Base-by-base conservation (phyloP, 192 early-diverging fungal genomes). In the Coemansia sp. region DNA sequence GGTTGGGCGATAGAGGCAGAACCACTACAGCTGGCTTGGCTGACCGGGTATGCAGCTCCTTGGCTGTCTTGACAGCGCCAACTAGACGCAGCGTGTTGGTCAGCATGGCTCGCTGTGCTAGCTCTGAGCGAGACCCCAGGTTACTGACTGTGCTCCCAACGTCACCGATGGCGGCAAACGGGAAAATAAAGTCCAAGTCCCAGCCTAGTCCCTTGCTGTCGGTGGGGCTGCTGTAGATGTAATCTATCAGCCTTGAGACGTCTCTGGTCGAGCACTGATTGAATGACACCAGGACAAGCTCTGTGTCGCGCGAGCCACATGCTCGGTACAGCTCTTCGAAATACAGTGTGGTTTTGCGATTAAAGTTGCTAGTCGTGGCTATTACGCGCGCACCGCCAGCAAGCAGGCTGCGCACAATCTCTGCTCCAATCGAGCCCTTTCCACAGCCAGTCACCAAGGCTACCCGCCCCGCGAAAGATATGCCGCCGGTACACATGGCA, bases 201-300 rank as follows among this genome's bases (percentile, higher is more conserved):
- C 90, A 94, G 41, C 83, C 81, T 17, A 97, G 77, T 0, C 45
- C 34, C 22, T 28, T 29, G 40, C 85, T 86, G 14, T 30, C 61
- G 47, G 80, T 82, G 62, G 82, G 77, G 15, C 61, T 40, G 7
- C 5, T 10, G 63, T 92, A 94, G 37, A 94, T 88, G 70, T 91
- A 97, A 59, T 89, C 70, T 37, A 94, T 78, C 19, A 95, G 67
- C 19, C 81, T 62, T 43, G 80, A 68, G 24, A 87, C 81, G 71
- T 97, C 94, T 58, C 86, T 83, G 58, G 81, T 78, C 1, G 93
- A 94, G 41, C 84, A 91, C 50, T 86, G 88, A 67, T 97, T 97
- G 78, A 97, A 97, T 8, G 94, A 93, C 20, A 95, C 93, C n/a
- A 97, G 85, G 30, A 95, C 79, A 43, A 97, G 78, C 32, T 83